Percentiles rank a stretch among this genome's conserved stretches.
phyloP scores from a whole-genome alignment of 164 flowering plant species.

The Houttuynia cordata region DNA sequence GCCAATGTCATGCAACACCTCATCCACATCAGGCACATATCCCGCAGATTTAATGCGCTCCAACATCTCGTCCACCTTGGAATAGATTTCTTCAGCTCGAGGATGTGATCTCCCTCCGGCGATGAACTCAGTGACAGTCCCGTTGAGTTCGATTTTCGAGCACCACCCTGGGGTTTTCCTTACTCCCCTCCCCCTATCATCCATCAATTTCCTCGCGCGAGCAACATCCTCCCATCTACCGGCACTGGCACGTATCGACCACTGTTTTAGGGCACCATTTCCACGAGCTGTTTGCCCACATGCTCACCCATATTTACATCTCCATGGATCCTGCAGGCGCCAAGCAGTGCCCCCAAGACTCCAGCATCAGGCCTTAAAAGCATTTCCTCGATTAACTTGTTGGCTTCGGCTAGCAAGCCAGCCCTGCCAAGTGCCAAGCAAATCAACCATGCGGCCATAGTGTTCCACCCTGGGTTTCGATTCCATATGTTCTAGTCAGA shows the following conservation, averaged over 20 bases:
- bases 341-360: constrained; percentile 12
- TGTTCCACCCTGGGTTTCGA: constrained; percentile 13
- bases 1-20: constrained; percentile 7
- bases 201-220: constrained; percentile 10
- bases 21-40: constrained; percentile 7
- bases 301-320: constrained; percentile 6
- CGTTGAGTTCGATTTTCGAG: constrained; percentile 12
- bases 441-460: constrained; percentile 13
- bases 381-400: constrained; percentile 11
- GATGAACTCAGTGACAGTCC: constrained; percentile 9
- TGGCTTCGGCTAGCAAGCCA: constrained; percentile 7
- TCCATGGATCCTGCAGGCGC: constrained; percentile 14
- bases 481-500: constrained; percentile 5
- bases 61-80: constrained; percentile 9
- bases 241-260: constrained; percentile 10
- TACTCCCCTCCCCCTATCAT: constrained; percentile 11
- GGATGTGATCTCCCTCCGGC: constrained; percentile 12
- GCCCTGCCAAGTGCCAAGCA: constrained; percentile 16
- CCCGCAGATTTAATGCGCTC: constrained; percentile 4
- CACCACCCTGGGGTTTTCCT: constrained; percentile 12
- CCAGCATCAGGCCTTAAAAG: constrained; percentile 13
- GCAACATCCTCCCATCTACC: constrained; percentile 15
- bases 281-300: constrained; percentile 10
- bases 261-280: constrained; percentile 13
- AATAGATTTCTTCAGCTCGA: constrained; percentile 9